These are phyloP conservation scores for Coffea humblotiana DNA, from an alignment of 305 asterid genomes.

Conservation along the genomic window DNA sequence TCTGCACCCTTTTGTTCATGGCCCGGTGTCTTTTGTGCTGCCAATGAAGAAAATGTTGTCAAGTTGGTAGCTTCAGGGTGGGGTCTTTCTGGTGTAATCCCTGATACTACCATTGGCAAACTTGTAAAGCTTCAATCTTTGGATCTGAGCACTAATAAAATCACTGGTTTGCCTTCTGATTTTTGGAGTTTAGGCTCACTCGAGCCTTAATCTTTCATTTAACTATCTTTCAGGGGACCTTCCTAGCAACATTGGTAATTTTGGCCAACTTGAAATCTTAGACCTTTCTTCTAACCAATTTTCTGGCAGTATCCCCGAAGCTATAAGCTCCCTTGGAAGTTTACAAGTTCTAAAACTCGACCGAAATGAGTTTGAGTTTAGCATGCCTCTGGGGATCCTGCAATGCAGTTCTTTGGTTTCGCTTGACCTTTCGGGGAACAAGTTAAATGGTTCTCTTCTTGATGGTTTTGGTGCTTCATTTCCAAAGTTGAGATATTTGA, in stretches of 20 bases:
- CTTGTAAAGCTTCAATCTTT: constrained; percentile 56
- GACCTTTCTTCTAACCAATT: constrained; percentile 80
- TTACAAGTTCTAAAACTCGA: constrained; percentile 61
- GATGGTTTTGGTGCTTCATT: constrained; percentile 63
- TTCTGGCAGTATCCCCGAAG: constrained; percentile 69
- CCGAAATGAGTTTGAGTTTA: constrained; percentile 53
- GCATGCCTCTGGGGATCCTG: constrained; percentile 56
- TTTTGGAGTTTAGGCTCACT: constrained; percentile 88
- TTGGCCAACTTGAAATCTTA: constrained; percentile 64
- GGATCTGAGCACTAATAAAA: constrained; percentile 80
- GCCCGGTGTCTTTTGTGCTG: constrained; percentile 76
- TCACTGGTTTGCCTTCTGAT: constrained; percentile 75
- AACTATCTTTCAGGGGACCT: constrained; percentile 56
- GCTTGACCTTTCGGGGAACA: constrained; percentile 71
- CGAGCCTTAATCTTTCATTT: constrained; percentile 60
- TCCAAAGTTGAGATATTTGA: constrained; percentile 57
- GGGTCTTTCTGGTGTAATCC: constrained; percentile 77
- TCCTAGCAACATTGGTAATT: constrained; percentile 76
- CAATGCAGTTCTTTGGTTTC: constrained; percentile 58
- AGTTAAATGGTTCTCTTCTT: constrained; percentile 57
- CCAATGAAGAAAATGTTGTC: constrained; percentile 46
- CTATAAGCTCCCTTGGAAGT: constrained; percentile 58
- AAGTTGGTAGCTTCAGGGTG: constrained; percentile 52
- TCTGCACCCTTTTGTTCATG: constrained; percentile 67
- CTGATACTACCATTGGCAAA: constrained; percentile 86